A percentile compares a stretch with the other conserved stretches of the same genome.
Conservation (phyloP, 2,329 filamentous ascomycete species). For the Stemphylium beticola region DNA sequence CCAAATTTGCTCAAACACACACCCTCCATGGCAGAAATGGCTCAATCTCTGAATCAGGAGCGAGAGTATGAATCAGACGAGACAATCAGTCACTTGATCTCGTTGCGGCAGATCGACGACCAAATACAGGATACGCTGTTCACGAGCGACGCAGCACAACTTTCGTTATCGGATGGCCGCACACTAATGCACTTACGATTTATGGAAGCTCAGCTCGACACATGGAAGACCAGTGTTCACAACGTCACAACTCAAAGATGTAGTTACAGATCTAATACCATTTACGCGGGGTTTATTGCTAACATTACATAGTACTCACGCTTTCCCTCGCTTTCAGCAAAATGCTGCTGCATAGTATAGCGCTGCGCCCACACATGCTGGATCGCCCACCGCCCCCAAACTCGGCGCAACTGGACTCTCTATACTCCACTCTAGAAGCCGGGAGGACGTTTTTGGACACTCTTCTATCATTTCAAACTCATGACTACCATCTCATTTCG, state of each 20-base stretch:
- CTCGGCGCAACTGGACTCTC: constrained; percentile 29
- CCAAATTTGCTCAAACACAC: constrained; percentile 41
- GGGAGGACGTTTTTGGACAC: constrained; percentile 71
- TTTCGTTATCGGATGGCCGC: constrained; percentile 36
- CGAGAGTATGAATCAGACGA: constrained; percentile 37
- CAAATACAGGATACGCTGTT: constrained; percentile 41
- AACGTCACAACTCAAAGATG: constrained; percentile 24
- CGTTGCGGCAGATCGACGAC: constrained; percentile 41
- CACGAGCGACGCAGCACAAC: constrained; percentile 22
- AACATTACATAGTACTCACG: constrained; percentile 26
- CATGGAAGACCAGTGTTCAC: constrained; percentile 28
- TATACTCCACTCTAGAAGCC: constrained; percentile 60
- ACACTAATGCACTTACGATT: constrained; percentile 39
- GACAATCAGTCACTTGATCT: constrained; percentile 30
- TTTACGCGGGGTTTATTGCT: neutral
- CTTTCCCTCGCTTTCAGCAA: constrained; percentile 38
- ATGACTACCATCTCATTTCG: constrained; percentile 39
- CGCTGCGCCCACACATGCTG: constrained; percentile 23
- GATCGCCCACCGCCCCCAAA: constrained; percentile 3
- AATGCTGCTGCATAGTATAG: constrained; percentile 36
- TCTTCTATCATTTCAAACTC: constrained; percentile 74
- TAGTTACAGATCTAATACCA: constrained; percentile 9
- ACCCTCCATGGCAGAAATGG: constrained; percentile 38
- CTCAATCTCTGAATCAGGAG: constrained; percentile 21
- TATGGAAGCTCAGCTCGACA: constrained; percentile 34